Base-by-base conservation (phyloP, 495 filamentous ascomycete genomes). In the Penicillium simplicissimum region DNA sequence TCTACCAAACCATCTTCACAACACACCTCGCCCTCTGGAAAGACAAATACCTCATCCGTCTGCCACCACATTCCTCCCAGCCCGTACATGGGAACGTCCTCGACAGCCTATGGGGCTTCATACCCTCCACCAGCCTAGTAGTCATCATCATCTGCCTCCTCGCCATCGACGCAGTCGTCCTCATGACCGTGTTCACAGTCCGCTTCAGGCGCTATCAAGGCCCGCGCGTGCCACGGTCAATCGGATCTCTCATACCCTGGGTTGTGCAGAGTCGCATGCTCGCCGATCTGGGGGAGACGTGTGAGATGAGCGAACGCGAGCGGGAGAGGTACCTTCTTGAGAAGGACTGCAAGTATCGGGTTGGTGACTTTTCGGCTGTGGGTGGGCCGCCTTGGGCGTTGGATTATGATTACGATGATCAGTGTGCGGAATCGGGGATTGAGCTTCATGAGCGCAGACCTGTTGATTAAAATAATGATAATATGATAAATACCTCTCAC, bases 211-310 rank as follows among this genome's bases (percentile, higher is more conserved):
- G 59, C 23, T 71, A 63, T 28, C 33, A 60, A n/a, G 71, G 58
- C 2, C 67, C 63, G 0, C 71, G 60, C 0, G 58, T 69, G 13
- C 71, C 71, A 0, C 62, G 55, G 13, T 64, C 68, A 0, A 56
- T 69, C 34, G 71, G 71, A 0, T 62, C 68, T 23, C 23, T 71
- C 2, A 64, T 71, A 3, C 71, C 71, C 1, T 71, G 66, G 68
- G 55, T 73, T 21, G 42, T 57, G 1, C 40, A 64, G 1, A 71
- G 63, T 37, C 58, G 61, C 0, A 64, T 71, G 56, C 49, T 71
- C 4, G 11, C 38, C 11, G 64, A 70, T 17, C 25, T 60, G 4
- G 57, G 58, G 14, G 52, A 28, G 4, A 62, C 45, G 1, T 35
- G 28, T 23, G 35, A 33, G 2, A 57, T 55, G 60, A 57, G 42